Conservation (phyloP, 1,284 basidiomycete species). For the Apiotrichum domesticum region DNA sequence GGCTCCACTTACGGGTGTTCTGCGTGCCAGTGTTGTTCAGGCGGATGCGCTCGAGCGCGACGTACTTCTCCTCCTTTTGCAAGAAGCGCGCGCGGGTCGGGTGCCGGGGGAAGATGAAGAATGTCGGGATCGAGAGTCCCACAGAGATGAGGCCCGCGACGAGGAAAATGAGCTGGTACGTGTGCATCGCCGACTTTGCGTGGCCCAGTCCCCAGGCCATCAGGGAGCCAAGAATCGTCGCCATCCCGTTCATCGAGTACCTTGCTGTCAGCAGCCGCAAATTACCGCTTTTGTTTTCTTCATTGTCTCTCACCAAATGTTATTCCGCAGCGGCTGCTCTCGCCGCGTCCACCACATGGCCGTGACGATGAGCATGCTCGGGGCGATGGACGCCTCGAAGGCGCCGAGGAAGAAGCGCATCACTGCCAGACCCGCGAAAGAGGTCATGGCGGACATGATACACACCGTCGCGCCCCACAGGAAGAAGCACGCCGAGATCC, state of each 20-base stretch:
- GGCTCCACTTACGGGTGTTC: constrained; percentile 11
- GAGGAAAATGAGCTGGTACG: too few relatives aligned
- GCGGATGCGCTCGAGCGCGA: constrained; percentile 43
- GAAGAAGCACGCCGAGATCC: constrained; percentile 13
- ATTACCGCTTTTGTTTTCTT: constrained; percentile 33
- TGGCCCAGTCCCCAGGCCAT: too few relatives aligned
- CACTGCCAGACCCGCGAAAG: constrained; percentile 35
- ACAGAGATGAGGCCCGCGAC: too few relatives aligned
- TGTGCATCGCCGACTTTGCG: too few relatives aligned
- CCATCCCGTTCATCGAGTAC: constrained; percentile 41
- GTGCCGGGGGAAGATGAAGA: constrained; percentile 46
- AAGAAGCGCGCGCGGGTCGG: constrained; percentile 43
- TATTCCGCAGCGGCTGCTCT: constrained; percentile 41
- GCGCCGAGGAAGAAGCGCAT: constrained; percentile 35
- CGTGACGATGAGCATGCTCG: constrained; percentile 16
- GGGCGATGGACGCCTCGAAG: constrained; percentile 27
- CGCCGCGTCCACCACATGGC: constrained; percentile 41
- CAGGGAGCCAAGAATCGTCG: too few relatives aligned
- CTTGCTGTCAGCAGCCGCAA: constrained; percentile 32
- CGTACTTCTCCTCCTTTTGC: constrained; percentile 36
- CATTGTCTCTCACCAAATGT: constrained; percentile 18
- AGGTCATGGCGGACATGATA: constrained; percentile 25
- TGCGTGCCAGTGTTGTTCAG: constrained; percentile 47
- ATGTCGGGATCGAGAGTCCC: too few relatives aligned
- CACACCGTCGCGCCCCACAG: constrained; percentile 34